Conservation (phyloP, 169 alveolate genomes). For the Plasmodium knowlesi region DNA sequence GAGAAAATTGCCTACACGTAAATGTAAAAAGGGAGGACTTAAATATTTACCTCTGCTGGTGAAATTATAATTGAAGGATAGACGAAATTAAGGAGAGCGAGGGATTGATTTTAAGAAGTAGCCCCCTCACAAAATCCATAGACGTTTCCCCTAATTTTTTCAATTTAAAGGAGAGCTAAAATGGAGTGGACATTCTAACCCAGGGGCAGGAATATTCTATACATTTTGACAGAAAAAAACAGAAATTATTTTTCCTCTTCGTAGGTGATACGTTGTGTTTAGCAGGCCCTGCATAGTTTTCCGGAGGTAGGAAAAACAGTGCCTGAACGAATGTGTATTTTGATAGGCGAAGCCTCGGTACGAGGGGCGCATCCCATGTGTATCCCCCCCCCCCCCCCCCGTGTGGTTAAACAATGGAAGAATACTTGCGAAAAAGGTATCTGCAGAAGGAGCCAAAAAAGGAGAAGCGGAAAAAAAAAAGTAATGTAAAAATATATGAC, state of each 20-base stretch:
- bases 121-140: neutral
- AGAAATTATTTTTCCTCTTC: too few relatives aligned
- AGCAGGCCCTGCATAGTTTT: too few relatives aligned
- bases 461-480: neutral
- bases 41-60: neutral
- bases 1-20: neutral
- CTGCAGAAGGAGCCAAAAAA: slow-evolving; percentile 14
- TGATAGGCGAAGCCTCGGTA: too few relatives aligned
- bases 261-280: too few relatives aligned
- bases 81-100: neutral
- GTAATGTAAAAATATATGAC: slow-evolving; percentile 39
- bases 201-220: too few relatives aligned
- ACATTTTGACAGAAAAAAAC: too few relatives aligned
- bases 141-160: neutral
- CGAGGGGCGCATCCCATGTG: too few relatives aligned
- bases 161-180: too few relatives aligned
- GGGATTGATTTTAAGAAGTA: neutral
- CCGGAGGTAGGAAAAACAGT: too few relatives aligned
- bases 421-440: slow-evolving; percentile 39
- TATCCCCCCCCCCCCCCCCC: neutral
- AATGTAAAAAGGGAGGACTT: neutral
- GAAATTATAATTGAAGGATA: neutral
- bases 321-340: too few relatives aligned
- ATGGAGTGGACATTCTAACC: too few relatives aligned
- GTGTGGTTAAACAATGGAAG: slow-evolving; percentile 11